Conservation (phyloP, 2,329 filamentous ascomycete genomes). For the Alternaria solani region DNA sequence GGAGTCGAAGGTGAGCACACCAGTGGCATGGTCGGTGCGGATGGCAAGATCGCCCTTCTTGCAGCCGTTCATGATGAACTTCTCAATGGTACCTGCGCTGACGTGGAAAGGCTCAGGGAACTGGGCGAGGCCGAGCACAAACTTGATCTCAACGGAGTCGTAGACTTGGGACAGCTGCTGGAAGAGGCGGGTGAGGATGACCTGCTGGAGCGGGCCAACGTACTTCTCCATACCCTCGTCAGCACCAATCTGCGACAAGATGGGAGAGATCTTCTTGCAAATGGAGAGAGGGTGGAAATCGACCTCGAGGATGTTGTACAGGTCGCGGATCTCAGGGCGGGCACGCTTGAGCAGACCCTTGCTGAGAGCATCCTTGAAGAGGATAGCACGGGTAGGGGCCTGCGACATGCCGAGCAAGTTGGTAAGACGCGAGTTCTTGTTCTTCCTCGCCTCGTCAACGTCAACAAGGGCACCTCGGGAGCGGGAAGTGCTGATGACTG, state of each 20-base stretch:
- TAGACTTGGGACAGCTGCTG: slow-evolving; percentile 99
- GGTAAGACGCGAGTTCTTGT: slow-evolving; percentile 97
- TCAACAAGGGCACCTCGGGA: slow-evolving; percentile 96
- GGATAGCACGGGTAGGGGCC: slow-evolving; percentile 83
- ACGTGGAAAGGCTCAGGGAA: slow-evolving; percentile 98
- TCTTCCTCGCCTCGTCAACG: slow-evolving; percentile 96
- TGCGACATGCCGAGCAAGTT: slow-evolving; percentile 93
- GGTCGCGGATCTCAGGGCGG: slow-evolving; percentile 90
- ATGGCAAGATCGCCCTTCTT: slow-evolving; percentile 99
- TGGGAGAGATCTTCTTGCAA: slow-evolving; percentile 98
- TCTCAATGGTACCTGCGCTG: slow-evolving; percentile 88
- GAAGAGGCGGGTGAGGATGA: slow-evolving; percentile 97
- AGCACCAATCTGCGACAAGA: slow-evolving; percentile 88
- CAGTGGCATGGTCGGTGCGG: slow-evolving; percentile 93
- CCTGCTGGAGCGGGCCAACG: slow-evolving; percentile 92
- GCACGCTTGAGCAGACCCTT: slow-evolving; percentile 94
- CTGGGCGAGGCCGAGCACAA: slow-evolving; percentile 90
- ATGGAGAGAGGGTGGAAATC: slow-evolving; percentile 99
- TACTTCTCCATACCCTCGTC: slow-evolving; percentile 98
- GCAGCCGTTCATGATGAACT: slow-evolving; percentile 99
- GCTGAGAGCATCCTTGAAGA: slow-evolving; percentile 95
- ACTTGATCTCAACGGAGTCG: slow-evolving; percentile 93
- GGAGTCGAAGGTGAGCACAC: slow-evolving; percentile 95
- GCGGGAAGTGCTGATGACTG: slow-evolving; percentile 97
- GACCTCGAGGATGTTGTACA: slow-evolving; percentile 98